Percentiles rank a stretch among this genome's conserved stretches.
phyloP scores from a whole-genome alignment of 2,329 filamentous ascomycete species.

The Cytospora leucostoma region DNA sequence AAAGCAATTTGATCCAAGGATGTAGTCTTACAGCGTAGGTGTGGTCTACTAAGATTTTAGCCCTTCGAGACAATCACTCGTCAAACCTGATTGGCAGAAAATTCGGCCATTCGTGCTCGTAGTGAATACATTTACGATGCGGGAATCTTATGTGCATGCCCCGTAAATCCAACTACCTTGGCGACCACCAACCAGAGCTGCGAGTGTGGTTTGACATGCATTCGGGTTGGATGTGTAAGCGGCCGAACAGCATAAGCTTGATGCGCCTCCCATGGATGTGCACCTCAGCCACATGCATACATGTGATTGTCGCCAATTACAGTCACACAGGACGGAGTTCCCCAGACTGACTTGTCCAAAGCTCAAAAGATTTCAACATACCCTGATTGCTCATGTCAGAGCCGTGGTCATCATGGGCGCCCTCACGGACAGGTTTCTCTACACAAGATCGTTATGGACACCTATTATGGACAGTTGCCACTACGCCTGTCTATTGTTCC shows the following conservation, averaged over 20 bases:
- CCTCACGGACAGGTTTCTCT: too few relatives aligned
- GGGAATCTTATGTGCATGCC: neutral
- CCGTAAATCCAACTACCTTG: neutral
- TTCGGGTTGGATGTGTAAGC: neutral
- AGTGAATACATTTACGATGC: neutral
- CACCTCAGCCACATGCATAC: neutral
- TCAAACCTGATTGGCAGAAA: neutral
- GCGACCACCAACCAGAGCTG: neutral
- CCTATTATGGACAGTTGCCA: too few relatives aligned
- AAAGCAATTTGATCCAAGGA: neutral
- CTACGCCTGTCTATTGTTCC: too few relatives aligned
- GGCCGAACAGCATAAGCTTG: neutral
- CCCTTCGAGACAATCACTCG: neutral
- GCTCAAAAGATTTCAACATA: neutral
- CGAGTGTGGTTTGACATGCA: neutral
- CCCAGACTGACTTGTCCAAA: neutral
- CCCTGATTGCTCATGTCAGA: neutral
- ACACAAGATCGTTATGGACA: too few relatives aligned
- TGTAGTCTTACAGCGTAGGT: neutral
- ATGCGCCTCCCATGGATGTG: neutral
- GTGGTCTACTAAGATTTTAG: neutral
- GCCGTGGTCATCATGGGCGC: too few relatives aligned
- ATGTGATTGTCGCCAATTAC: neutral
- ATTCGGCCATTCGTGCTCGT: neutral
- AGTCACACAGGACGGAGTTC: neutral